phyloP scores from a whole-genome alignment of 2,329 filamentous ascomycete genomes.

The Hortaea werneckii region DNA sequence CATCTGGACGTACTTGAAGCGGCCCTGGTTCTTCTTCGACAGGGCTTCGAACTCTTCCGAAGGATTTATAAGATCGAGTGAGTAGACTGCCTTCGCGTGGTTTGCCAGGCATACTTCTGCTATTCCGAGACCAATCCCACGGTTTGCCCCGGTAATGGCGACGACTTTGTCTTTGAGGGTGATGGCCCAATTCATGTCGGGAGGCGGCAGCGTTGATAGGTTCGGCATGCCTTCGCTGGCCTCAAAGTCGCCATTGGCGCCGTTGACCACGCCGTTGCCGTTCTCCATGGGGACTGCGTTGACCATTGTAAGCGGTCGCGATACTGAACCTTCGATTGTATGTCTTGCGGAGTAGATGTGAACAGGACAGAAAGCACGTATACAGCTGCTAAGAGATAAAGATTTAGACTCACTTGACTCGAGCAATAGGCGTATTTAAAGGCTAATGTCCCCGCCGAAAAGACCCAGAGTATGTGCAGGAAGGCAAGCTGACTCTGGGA shows the following conservation, averaged over 20 bases:
- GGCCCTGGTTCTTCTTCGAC: constrained; percentile 16
- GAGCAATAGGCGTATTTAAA: too few species aligned
- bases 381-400: too few species aligned
- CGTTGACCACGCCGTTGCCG: constrained; percentile 8
- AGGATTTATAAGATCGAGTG: constrained; percentile 21
- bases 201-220: constrained; percentile 32
- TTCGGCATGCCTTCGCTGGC: constrained; percentile 20
- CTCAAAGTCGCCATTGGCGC: constrained; percentile 9
- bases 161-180: constrained; percentile 34
- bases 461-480: too few species aligned
- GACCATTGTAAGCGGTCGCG: constrained; percentile 12
- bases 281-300: constrained; percentile 14
- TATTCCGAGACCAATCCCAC: constrained; percentile 21
- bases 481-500: too few species aligned
- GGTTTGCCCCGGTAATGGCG: constrained; percentile 27
- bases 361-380: not conserved
- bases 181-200: constrained; percentile 38
- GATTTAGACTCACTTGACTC: too few species aligned
- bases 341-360: not conserved
- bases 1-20: constrained; percentile 22
- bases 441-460: too few species aligned
- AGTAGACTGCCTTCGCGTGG: constrained; percentile 19
- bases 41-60: constrained; percentile 20
- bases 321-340: too few species aligned
- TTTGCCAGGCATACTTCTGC: constrained; percentile 25